Conservation (phyloP, 345 rosid species). For the Salix koriyanagi region DNA sequence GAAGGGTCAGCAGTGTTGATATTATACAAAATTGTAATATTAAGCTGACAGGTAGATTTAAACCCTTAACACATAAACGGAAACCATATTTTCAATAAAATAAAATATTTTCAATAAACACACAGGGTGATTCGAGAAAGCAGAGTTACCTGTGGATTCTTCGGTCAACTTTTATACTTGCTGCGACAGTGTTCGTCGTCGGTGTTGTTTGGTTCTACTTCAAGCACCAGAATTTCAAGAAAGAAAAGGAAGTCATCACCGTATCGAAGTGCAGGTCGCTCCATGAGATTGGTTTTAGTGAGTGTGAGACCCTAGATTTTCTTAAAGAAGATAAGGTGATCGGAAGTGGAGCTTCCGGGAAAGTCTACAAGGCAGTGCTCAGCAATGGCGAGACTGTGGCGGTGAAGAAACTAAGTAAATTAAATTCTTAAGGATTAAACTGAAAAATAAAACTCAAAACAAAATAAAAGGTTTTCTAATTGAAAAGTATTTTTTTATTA, state of each 20-base stretch:
- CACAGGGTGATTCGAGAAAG: slow-evolving; percentile 24
- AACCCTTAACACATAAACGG: too few species aligned
- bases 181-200: slow-evolving; percentile 44
- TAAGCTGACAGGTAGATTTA: too few species aligned
- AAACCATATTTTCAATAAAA: too few species aligned
- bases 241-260: slow-evolving; percentile 31
- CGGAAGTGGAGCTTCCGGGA: slow-evolving; percentile 82
- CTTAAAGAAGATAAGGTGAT: slow-evolving; percentile 68
- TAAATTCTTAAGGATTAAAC: too few species aligned
- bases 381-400: slow-evolving; percentile 70
- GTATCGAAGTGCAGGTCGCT: slow-evolving; percentile 76
- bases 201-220: slow-evolving; percentile 62
- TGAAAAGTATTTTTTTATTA: too few species aligned
- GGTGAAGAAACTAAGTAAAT: slow-evolving; percentile 57
- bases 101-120: too few species aligned
- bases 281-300: slow-evolving; percentile 76
- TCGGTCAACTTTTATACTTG: slow-evolving; percentile 45
- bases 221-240: slow-evolving; percentile 44
- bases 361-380: slow-evolving; percentile 71
- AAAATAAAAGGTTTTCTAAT: too few species aligned
- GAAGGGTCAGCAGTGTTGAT: too few species aligned
- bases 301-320: slow-evolving; percentile 47
- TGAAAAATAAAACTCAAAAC: too few species aligned
- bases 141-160: slow-evolving; percentile 58
- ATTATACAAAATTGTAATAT: too few species aligned